A percentile compares a stretch with the other conserved stretches of the same genome.
phyloP scores from a whole-genome alignment of 2,329 filamentous ascomycete genomes.

The Cytospora paraplurivora region DNA sequence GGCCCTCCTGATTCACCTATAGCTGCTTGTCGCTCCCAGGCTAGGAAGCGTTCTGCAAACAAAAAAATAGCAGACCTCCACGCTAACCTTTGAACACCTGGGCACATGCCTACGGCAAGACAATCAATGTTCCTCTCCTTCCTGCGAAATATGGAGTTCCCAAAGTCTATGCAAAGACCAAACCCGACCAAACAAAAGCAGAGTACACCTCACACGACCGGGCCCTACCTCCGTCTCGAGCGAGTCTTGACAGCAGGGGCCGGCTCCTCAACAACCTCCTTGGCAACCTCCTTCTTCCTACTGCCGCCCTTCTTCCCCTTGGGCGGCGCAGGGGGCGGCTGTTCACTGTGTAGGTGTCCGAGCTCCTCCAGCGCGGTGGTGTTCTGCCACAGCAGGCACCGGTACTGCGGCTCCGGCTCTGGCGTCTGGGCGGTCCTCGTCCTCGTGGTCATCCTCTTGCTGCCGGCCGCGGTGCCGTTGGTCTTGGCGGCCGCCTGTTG shows the following conservation, averaged over 20 bases:
- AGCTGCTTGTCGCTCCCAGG: not conserved
- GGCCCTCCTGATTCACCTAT: not conserved
- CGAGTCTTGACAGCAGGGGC: constrained; percentile 25
- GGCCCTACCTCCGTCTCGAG: constrained; percentile 20
- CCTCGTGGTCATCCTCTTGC: constrained; percentile 51
- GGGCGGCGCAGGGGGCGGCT: constrained; percentile 53
- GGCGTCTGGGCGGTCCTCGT: constrained; percentile 50
- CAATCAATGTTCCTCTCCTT: no score
- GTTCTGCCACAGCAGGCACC: constrained; percentile 59
- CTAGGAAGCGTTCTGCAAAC: not conserved
- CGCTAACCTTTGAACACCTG: not conserved
- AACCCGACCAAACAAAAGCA: not conserved
- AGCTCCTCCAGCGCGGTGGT: constrained; percentile 59
- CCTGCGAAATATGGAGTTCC: not conserved
- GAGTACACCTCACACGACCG: not conserved
- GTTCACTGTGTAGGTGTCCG: constrained; percentile 59
- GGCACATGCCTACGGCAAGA: no score
- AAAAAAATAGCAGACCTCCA: not conserved
- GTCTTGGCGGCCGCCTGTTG: constrained; percentile 34
- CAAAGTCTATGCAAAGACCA: not conserved
- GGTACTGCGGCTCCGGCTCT: constrained; percentile 46
- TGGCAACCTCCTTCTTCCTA: constrained; percentile 49
- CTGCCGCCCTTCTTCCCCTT: constrained; percentile 50
- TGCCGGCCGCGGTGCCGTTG: constrained; percentile 12
- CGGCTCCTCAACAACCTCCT: constrained; percentile 24